Conservation (phyloP, 805 yeast species). For the Candida xyloterini region DNA sequence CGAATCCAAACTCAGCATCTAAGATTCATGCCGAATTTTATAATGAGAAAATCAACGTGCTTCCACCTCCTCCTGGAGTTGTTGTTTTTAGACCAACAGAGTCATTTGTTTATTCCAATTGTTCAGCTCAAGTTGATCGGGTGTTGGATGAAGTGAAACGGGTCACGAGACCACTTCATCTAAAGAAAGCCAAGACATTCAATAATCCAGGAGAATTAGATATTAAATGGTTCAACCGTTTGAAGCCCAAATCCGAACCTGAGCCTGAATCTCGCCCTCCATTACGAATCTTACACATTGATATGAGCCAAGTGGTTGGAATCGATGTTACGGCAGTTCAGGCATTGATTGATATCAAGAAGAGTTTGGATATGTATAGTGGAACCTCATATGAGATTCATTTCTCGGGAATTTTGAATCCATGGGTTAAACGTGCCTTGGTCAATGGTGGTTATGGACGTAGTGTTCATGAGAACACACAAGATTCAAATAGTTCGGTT, state of each 20-base stretch:
- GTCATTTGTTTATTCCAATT: constrained; percentile 77
- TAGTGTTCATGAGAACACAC: constrained; percentile 12
- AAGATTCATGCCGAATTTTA: constrained; percentile 34
- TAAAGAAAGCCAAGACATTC: constrained; percentile 67
- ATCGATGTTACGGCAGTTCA: constrained; percentile 81
- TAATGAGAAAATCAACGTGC: constrained; percentile 56
- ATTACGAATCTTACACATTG: constrained; percentile 71
- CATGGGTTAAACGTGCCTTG: constrained; percentile 82
- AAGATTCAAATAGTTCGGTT: constrained; percentile 12
- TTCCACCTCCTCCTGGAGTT: constrained; percentile 89
- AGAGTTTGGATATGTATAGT: constrained; percentile 68
- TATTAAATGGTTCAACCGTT: constrained; percentile 30
- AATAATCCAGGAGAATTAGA: constrained; percentile 75
- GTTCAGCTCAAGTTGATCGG: constrained; percentile 67
- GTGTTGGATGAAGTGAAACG: constrained; percentile 65
- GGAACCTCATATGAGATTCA: constrained; percentile 87
- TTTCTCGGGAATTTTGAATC: constrained; percentile 78
- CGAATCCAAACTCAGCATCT: constrained; percentile 23
- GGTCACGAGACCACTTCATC: constrained; percentile 56
- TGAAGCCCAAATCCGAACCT: constrained; percentile 21
- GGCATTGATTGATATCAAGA: constrained; percentile 69
- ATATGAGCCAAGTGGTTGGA: constrained; percentile 72
- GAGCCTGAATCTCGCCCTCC: constrained; percentile 51
- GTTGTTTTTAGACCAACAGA: constrained; percentile 81
- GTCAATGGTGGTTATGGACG: constrained; percentile 73